phyloP scores from a whole-genome alignment of 495 filamentous ascomycete species.

The Talaromyces wortmannii region DNA sequence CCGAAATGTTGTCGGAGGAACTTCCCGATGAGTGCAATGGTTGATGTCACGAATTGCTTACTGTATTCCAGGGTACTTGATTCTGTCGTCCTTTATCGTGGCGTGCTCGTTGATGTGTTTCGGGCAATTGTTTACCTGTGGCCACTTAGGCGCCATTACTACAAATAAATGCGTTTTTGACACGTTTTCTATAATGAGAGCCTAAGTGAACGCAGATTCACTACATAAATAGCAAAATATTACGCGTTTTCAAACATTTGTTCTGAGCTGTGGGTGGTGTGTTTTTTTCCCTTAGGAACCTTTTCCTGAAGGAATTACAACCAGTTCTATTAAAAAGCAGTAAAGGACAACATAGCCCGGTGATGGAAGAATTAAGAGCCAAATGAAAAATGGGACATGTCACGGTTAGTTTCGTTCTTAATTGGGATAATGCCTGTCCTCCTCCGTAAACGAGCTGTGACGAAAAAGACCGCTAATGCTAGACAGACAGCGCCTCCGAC shows the following conservation, averaged over 20 bases:
- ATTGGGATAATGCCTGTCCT: neutral
- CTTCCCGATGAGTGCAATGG: neutral
- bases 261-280: neutral
- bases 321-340: too few species aligned
- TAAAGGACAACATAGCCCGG: too few species aligned
- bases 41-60: neutral
- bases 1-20: neutral
- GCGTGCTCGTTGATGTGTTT: constrained; percentile 1
- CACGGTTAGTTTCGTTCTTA: neutral
- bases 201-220: neutral
- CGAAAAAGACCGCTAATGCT: neutral
- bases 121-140: neutral
- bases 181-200: neutral
- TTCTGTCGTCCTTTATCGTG: neutral
- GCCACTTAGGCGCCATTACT: constrained; percentile 1
- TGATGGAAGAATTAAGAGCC: too few species aligned
- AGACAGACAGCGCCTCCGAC: neutral
- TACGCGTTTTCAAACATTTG: neutral
- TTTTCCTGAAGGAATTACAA: too few species aligned
- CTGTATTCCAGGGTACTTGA: neutral
- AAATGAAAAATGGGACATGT: neutral
- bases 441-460: neutral
- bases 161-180: neutral
- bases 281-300: too few species aligned
- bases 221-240: neutral